Evolutionary conservation across 345 rosid genomes (phyloP).

Genomic region (Linum usitatissimum): DNA sequence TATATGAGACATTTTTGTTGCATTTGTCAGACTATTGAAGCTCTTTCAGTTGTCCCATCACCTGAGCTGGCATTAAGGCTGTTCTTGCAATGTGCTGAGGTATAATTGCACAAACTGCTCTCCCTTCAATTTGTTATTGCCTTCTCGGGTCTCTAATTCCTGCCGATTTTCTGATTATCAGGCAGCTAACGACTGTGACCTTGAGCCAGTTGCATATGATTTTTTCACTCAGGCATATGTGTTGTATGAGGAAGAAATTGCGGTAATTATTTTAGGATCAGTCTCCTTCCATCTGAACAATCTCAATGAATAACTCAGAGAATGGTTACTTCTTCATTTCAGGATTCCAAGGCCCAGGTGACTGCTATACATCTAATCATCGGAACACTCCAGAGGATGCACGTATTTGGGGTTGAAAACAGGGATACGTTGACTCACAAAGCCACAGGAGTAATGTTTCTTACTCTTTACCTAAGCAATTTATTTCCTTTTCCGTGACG

Average conservation of each 20-base stretch:
- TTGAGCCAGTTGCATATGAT: constrained; percentile 95
- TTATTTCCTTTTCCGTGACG: neutral
- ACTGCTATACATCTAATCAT: constrained; percentile 81
- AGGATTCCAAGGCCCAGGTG: constrained; percentile 95
- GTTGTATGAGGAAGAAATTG: constrained; percentile 90
- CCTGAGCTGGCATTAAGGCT: constrained; percentile 81
- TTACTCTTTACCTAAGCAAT: neutral
- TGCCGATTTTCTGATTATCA: constrained; percentile 23
- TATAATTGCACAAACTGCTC: constrained; percentile 10
- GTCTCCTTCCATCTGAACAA: neutral
- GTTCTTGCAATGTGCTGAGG: constrained; percentile 99
- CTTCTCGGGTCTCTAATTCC: neutral
- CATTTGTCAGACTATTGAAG: constrained; percentile 62
- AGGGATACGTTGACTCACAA: constrained; percentile 95
- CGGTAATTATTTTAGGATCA: constrained; percentile 36
- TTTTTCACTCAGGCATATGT: constrained; percentile 99
- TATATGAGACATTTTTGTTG: too few species aligned
- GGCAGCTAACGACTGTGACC: constrained; percentile 95
- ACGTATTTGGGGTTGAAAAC: constrained; percentile 92
- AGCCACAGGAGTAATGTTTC: constrained; percentile 73
- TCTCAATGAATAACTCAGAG: neutral
- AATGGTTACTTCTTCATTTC: constrained; percentile 4
- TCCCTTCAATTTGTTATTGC: neutral
- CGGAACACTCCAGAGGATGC: constrained; percentile 97
- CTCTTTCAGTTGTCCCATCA: constrained; percentile 59